Evolutionary conservation across 2,329 filamentous ascomycete genomes (phyloP).

Genomic region (Curvularia spicifera): DNA sequence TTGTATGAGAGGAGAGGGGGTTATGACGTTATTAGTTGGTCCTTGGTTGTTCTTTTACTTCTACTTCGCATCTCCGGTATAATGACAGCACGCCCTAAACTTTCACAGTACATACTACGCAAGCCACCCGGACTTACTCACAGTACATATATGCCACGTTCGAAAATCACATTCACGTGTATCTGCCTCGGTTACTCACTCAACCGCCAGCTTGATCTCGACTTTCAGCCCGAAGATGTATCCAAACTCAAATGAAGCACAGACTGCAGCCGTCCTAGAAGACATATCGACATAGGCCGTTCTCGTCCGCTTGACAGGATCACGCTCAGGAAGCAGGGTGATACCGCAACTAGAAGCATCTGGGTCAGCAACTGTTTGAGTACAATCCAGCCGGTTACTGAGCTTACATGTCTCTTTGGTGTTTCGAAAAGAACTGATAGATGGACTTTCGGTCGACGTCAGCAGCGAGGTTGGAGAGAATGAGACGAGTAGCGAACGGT

Average conservation of each 20-base stretch:
- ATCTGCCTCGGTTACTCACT: not conserved
- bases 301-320: constrained; percentile 30
- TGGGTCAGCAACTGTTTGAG: not conserved
- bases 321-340: constrained; percentile 24
- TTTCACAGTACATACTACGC: not conserved
- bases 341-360: constrained; percentile 22
- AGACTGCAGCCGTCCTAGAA: constrained; percentile 21
- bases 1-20: too few species aligned
- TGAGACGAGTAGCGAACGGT: constrained; percentile 21
- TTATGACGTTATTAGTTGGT: too few species aligned
- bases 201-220: constrained; percentile 20
- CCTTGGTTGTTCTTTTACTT: not conserved
- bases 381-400: too few species aligned
- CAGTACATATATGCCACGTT: not conserved
- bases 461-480: constrained; percentile 39
- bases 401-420: constrained; percentile 29
- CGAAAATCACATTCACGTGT: not conserved
- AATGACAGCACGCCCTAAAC: not conserved
- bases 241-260: constrained; percentile 20
- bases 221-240: constrained; percentile 29
- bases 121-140: not conserved
- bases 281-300: constrained; percentile 33
- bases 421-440: constrained; percentile 20
- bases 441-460: constrained; percentile 28
- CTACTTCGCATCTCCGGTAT: not conserved